These are phyloP conservation scores for Globisporangium nodosum DNA, from an alignment of 352 stramenopile species.

Conservation along the genomic window DNA sequence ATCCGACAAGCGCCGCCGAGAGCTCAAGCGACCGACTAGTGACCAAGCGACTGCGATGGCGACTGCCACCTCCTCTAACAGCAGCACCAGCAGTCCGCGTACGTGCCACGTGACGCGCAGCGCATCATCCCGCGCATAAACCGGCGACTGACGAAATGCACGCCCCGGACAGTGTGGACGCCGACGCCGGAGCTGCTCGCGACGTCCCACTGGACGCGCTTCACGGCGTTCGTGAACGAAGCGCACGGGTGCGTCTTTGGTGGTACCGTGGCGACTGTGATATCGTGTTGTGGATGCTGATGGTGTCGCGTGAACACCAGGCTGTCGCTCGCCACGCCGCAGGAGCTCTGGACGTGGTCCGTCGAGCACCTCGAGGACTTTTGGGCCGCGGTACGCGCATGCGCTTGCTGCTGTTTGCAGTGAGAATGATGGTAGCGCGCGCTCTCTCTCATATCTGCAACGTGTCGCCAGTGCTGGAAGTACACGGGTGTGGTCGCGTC, in stretches of 20 bases:
- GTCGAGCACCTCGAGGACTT: constrained; percentile 61
- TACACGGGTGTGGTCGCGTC: constrained; percentile 65
- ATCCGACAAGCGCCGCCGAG: not conserved
- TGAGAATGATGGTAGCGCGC: not conserved
- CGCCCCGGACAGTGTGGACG: constrained; percentile 40
- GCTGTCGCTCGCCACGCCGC: constrained; percentile 28
- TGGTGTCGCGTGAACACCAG: constrained; percentile 11
- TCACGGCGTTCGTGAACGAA: constrained; percentile 56
- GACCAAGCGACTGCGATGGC: not conserved
- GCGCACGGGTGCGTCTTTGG: constrained; percentile 30
- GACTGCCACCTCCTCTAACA: not conserved
- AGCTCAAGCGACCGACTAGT: not conserved
- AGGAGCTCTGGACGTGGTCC: constrained; percentile 69
- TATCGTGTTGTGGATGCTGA: not conserved
- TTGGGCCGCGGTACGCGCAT: constrained; percentile 34
- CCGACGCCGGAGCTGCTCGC: constrained; percentile 37
- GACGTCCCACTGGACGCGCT: constrained; percentile 62
- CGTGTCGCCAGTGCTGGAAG: constrained; percentile 43
- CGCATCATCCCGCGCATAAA: too few relatives aligned
- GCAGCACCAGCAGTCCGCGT: not conserved
- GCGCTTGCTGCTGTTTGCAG: not conserved
- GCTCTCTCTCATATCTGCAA: not conserved
- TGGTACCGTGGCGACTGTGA: not conserved
- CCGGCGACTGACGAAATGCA: not conserved
- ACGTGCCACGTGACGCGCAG: not conserved